Evolutionary conservation across 2,329 filamentous ascomycete genomes (phyloP), one percentile per base, ranked within the genome.

Genomic region (Raffaelea albimanens): DNA sequence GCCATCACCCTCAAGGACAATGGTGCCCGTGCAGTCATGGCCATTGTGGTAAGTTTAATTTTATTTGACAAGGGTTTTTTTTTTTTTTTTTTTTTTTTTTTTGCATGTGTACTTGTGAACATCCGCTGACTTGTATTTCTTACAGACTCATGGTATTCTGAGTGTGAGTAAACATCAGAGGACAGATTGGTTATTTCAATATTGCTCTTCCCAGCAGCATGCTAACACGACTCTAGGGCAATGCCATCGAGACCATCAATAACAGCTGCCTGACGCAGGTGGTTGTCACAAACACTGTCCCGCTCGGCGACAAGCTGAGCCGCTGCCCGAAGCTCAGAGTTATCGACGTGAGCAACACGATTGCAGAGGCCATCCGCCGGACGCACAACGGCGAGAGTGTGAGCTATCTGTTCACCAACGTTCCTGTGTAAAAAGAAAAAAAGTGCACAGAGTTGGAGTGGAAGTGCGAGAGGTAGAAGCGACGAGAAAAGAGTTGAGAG

Each of bases 231-330:
- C 50, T 70, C 97, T 45, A 89, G 83, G 90, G 89, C 44, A 87
- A 86, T 56, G 90, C 90, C 40, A 91, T 94, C 49, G 83, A 94
- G 58, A 89, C 83, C 39, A 72, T 95, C 59, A 95, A 95, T 66
- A 76, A 77, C 55, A 88, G 86, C 59, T 76, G 80, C 61, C 69
- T 95, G 55, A 81, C 78, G 56, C 82, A 84, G 58, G 71, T 96
- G 34, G 88, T 96, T 14, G 88, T 95, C 33, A 95, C 90, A 43
- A 95, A 96, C 68, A 95, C 86, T 2, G 85, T 91, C 13, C 85
- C 85, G 1, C 77, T 88, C 52, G 77, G 80, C 53, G 84, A 86
- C 64, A 89, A 90, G 75, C 82, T 84, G 61, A 78, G 82, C 46
- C 58, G 60, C 39, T 94, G 90, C 67, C 75, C 81, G 49, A 84